These are phyloP conservation scores for Penicillium sp. DNA, from an alignment of 2,329 filamentous ascomycete genomes.

Conservation along the genomic window DNA sequence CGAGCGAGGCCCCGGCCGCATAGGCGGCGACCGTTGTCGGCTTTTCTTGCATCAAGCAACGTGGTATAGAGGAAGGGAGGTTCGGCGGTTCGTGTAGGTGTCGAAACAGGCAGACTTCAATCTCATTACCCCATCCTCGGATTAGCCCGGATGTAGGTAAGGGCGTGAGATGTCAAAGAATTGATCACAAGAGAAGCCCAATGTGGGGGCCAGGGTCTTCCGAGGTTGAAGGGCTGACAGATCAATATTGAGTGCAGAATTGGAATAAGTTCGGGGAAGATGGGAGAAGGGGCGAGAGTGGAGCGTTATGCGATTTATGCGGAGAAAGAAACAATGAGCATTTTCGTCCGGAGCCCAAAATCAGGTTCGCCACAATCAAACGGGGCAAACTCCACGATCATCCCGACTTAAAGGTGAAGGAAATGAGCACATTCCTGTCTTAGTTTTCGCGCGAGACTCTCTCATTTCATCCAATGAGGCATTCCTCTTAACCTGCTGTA, in stretches of 20 bases:
- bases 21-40: constrained; percentile 83
- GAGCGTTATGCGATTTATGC: constrained; percentile 21
- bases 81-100: constrained; percentile 9
- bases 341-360: not conserved
- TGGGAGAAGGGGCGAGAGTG: constrained; percentile 16
- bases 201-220: not conserved
- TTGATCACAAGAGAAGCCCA: not conserved
- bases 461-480: not conserved
- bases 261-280: constrained; percentile 18
- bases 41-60: constrained; percentile 71
- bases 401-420: not conserved
- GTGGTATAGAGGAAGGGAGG: not conserved
- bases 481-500: constrained; percentile 7
- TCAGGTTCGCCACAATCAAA: constrained; percentile 4
- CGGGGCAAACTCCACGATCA: constrained; percentile 10
- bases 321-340: constrained; percentile 14
- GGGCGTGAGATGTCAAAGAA: not conserved
- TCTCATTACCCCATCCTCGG: constrained; percentile 21
- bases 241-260: not conserved
- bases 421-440: constrained; percentile 1
- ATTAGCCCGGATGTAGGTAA: constrained; percentile 1
- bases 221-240: not conserved
- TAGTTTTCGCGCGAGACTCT: not conserved
- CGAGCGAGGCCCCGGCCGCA: constrained; percentile 90
- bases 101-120: constrained; percentile 14